These are phyloP conservation scores for Allium cepa DNA, from an alignment of 106 monocot genomes.

Conservation along the genomic window DNA sequence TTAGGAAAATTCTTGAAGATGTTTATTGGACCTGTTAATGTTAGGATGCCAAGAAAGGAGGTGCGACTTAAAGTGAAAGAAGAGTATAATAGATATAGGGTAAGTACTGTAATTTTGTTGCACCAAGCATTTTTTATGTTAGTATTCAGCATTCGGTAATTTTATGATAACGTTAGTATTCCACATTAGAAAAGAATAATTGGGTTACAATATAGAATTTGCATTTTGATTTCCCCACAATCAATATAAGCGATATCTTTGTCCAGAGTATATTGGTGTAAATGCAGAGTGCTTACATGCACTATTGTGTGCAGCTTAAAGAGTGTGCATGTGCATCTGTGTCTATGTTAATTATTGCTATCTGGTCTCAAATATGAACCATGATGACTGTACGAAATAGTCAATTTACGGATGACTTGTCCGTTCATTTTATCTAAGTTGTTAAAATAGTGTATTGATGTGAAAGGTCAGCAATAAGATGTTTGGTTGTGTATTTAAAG, in stretches of 20 bases:
- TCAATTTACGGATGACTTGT: no score
- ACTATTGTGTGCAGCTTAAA: not conserved
- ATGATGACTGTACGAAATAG: no score
- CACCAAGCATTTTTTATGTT: not conserved
- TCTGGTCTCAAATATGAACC: no score
- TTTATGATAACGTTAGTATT: not conserved
- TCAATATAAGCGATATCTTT: not conserved
- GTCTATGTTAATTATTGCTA: no score
- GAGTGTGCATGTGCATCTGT: no score
- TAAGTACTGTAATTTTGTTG: slow-evolving; percentile 18
- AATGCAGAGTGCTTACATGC: not conserved
- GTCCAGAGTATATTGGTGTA: not conserved
- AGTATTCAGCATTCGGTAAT: not conserved
- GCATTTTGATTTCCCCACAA: not conserved
- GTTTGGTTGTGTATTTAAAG: no score
- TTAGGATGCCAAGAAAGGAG: slow-evolving; percentile 78
- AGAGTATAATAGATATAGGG: slow-evolving; percentile 95
- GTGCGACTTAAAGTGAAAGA: slow-evolving; percentile 86
- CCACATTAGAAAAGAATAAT: not conserved
- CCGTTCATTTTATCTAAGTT: no score
- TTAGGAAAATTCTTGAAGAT: slow-evolving; percentile 77
- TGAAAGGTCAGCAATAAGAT: no score
- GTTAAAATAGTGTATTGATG: no score
- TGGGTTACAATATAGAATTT: not conserved
- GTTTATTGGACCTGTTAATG: slow-evolving; percentile 89